Evolutionary conservation across 2,329 filamentous ascomycete species (phyloP), one percentile per base, ranked within the genome.

Genomic region (Pseudogymnoascus sp.): DNA sequence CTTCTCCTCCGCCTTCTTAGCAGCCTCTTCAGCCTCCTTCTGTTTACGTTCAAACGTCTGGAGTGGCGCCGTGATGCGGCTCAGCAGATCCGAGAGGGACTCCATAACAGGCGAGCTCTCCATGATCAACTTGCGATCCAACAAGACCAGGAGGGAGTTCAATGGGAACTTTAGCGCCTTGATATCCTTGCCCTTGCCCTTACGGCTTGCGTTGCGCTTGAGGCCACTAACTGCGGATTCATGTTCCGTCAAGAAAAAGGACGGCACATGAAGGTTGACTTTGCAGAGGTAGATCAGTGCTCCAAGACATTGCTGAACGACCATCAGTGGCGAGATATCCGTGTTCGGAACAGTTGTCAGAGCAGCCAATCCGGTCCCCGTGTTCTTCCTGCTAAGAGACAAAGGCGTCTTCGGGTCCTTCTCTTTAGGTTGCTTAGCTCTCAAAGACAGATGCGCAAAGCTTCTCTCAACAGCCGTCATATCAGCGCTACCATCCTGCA

Each of bases 41-140:
- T 93, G 90, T 65, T 91, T 91, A 64, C 90, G 90, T 68, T 96
- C 86, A 24, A 96, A 79, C 33, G 88, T 85, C 66, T 90, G 90
- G 26, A 99, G 81, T 10, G 95, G 95, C 63, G 89, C 82, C 0
- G 95, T 99, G 63, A 98, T 91, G 67, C 89, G 88, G 74, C 91
- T 93, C 26, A 99, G 82, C 31, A 99, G 79, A 67, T 89, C 87
- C 2, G 95, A 95, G 26, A 99, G 82, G 66, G 92, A 88, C 70
- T 96, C 93, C 93, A 99, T 98, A 63, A 96, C 93, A 6, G 88
- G 83, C n/a, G 93, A 93, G 76, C 92, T 99, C 76, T 99, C 95
- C 78, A 96, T 96, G 67, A 99, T 93, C 65, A 98, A 81, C 67
- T 92, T 90, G n/a, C 95, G 89, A 73, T 98, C 95, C 22, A 99